Percentiles rank a stretch among this genome's conserved stretches.
Evolutionary conservation across 2,329 filamentous ascomycete species (phyloP).

Genomic region (Lasiodiplodia hormozganensis): DNA sequence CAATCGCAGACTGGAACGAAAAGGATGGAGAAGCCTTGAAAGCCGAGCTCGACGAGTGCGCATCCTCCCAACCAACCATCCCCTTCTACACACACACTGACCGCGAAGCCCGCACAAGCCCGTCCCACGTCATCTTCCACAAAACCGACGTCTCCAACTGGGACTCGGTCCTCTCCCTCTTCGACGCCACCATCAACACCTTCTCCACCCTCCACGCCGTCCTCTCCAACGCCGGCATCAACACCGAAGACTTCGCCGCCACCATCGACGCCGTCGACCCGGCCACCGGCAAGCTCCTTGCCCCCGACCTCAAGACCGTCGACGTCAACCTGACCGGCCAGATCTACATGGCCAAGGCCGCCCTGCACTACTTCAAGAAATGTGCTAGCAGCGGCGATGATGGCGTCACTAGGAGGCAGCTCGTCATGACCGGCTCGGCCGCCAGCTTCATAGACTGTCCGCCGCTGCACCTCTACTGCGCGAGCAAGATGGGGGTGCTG

Average conservation of each 20-base stretch:
- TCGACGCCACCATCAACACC: conserved; percentile 15
- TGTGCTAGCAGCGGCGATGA: conserved; percentile 20
- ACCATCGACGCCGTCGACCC: conserved; percentile 29
- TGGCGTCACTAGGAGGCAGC: conserved; percentile 28
- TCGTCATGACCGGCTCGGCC: conserved; percentile 36
- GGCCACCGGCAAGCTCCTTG: conserved; percentile 27
- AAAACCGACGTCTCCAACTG: conserved; percentile 18
- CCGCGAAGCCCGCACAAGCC: neutral
- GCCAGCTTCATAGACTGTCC: conserved; percentile 36
- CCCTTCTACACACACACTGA: no score
- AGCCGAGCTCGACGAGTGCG: conserved; percentile 28
- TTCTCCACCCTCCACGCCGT: conserved; percentile 30
- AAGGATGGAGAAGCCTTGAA: conserved; percentile 31
- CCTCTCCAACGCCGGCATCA: conserved; percentile 31
- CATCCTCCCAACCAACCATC: neutral
- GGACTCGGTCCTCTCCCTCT: conserved; percentile 18
- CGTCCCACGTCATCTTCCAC: conserved; percentile 21
- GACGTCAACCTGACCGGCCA: conserved; percentile 36
- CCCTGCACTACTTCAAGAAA: conserved; percentile 36
- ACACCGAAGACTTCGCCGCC: conserved; percentile 28
- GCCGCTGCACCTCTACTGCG: conserved; percentile 35
- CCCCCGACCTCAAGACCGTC: conserved; percentile 34
- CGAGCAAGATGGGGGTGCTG: conserved; percentile 37
- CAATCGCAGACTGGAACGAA: conserved; percentile 35
- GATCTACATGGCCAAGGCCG: conserved; percentile 36